phyloP scores from a whole-genome alignment of 257 asterid genomes.

The Echites panduratus region DNA sequence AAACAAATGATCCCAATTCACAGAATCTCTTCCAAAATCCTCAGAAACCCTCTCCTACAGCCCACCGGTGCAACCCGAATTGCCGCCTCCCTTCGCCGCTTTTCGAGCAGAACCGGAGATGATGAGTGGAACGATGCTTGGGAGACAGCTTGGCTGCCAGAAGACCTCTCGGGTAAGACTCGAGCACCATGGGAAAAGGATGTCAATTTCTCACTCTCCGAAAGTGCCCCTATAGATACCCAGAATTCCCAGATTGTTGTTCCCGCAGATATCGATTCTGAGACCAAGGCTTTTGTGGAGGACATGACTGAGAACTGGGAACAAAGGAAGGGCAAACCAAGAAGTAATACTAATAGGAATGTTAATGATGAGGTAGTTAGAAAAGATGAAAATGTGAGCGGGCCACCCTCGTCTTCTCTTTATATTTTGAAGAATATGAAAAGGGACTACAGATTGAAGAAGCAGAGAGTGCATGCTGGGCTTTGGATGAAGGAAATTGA shows the following conservation, averaged over 20 bases:
- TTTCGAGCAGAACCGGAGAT: constrained; percentile 43
- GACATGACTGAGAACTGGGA: constrained; percentile 97
- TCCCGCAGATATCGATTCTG: constrained; percentile 45
- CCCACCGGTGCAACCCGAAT: constrained; percentile 29
- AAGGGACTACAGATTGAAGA: constrained; percentile 77
- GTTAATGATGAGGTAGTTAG: constrained; percentile 16
- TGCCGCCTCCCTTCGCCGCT: constrained; percentile 21
- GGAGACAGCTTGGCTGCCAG: constrained; percentile 95
- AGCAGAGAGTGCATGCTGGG: constrained; percentile 80
- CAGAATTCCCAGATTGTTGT: constrained; percentile 20
- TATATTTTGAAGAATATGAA: constrained; percentile 73
- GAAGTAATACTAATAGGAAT: not conserved
- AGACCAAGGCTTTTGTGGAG: constrained; percentile 85
- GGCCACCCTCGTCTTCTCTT: constrained; percentile 30
- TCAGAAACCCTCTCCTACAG: constrained; percentile 25
- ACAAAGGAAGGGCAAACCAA: constrained; percentile 68
- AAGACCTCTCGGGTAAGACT: constrained; percentile 52
- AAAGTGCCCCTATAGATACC: constrained; percentile 20
- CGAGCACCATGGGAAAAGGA: constrained; percentile 89
- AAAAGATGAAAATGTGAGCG: constrained; percentile 21
- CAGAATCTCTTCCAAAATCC: constrained; percentile 24
- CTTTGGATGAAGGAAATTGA: constrained; percentile 96
- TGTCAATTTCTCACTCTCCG: constrained; percentile 46
- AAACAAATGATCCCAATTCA: constrained; percentile 35
- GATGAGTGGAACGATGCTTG: constrained; percentile 90